phyloP scores from a whole-genome alignment of 805 yeast genomes.

The Hanseniaspora hatyaiensis region DNA sequence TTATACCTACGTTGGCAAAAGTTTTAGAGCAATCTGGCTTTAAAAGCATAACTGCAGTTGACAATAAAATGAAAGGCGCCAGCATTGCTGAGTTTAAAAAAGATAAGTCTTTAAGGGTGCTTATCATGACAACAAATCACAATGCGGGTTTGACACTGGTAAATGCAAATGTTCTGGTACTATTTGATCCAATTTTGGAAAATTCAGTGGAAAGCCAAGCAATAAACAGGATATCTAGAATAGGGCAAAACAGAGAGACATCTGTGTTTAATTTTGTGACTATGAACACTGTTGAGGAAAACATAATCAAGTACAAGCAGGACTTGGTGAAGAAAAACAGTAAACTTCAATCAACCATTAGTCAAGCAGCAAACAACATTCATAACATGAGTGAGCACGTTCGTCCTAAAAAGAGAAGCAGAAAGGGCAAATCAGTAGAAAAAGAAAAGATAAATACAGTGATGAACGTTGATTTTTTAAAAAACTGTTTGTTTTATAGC shows the following conservation, averaged over 20 bases:
- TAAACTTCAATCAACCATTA: not conserved
- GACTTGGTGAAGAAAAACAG: constrained; percentile 19
- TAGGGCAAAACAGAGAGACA: constrained; percentile 74
- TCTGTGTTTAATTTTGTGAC: constrained; percentile 89
- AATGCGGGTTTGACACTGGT: constrained; percentile 84
- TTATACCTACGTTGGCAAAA: constrained; percentile 40
- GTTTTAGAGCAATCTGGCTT: constrained; percentile 38
- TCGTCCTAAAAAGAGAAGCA: not conserved
- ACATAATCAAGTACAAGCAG: constrained; percentile 42
- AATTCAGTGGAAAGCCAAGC: constrained; percentile 85
- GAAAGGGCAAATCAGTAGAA: constrained; percentile 1
- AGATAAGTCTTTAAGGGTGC: constrained; percentile 59
- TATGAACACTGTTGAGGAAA: constrained; percentile 76
- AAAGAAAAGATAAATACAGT: not conserved
- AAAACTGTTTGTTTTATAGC: constrained; percentile 3
- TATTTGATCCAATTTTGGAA: constrained; percentile 87
- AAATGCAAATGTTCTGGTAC: constrained; percentile 82
- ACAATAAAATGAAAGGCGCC: constrained; percentile 17
- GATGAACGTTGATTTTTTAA: not conserved
- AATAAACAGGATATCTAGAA: constrained; percentile 79
- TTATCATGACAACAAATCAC: constrained; percentile 71
- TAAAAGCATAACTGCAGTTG: constrained; percentile 24
- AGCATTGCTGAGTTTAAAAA: constrained; percentile 45
- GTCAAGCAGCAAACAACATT: not conserved
- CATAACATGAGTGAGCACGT: not conserved